A percentile compares a stretch with the other conserved stretches of the same genome.
phyloP scores from a whole-genome alignment of 352 stramenopile species.

The Pythium biforme region DNA sequence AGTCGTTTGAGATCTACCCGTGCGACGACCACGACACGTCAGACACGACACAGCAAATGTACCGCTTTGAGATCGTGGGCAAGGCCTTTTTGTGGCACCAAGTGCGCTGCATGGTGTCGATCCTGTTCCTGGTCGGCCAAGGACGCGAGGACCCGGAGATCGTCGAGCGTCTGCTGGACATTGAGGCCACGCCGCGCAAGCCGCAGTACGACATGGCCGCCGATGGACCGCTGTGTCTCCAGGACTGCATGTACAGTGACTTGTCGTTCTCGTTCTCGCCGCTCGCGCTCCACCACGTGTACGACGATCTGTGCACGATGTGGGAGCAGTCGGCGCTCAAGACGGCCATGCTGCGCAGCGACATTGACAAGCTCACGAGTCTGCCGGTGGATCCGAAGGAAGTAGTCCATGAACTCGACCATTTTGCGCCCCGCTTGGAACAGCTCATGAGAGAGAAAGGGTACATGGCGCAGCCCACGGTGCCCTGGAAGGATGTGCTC shows the following conservation, averaged over 20 bases:
- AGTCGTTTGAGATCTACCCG: slow-evolving; percentile 79
- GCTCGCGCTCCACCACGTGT: slow-evolving; percentile 70
- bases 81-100: slow-evolving; percentile 99
- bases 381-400: slow-evolving; percentile 41
- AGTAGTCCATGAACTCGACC: slow-evolving; percentile 67
- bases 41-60: slow-evolving; percentile 63
- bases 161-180: slow-evolving; percentile 91
- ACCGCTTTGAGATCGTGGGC: slow-evolving; percentile 79
- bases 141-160: slow-evolving; percentile 89
- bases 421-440: slow-evolving; percentile 71
- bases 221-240: slow-evolving; percentile 95
- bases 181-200: slow-evolving; percentile 82
- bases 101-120: slow-evolving; percentile 97
- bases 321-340: slow-evolving; percentile 85
- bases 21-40: slow-evolving; percentile 43
- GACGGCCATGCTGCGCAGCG: slow-evolving; percentile 67
- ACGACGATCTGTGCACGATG: slow-evolving; percentile 72
- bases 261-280: slow-evolving; percentile 82
- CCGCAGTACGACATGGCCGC: slow-evolving; percentile 95
- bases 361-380: slow-evolving; percentile 58
- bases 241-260: slow-evolving; percentile 94
- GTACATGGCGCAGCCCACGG: slow-evolving; percentile 33
- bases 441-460: slow-evolving; percentile 70
- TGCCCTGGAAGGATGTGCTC: slow-evolving; percentile 58
- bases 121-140: slow-evolving; percentile 96